These are phyloP conservation scores for Trifolium dubium DNA, from an alignment of 306 rosid species.

Conservation along the genomic window DNA sequence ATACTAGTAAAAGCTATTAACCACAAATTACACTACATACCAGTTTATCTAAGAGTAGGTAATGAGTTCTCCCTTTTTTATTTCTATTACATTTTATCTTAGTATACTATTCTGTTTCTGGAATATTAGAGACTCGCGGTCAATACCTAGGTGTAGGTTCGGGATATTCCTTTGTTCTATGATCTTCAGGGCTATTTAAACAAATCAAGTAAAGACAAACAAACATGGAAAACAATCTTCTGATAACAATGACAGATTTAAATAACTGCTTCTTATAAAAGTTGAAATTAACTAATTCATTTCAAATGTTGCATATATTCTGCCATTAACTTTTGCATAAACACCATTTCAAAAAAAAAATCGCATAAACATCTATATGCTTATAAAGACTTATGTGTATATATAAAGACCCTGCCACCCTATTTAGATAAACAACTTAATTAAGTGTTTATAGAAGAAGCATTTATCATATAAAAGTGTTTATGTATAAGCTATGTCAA, in stretches of 20 bases:
- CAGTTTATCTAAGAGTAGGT: neutral
- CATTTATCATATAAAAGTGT: neutral
- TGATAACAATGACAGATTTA: neutral
- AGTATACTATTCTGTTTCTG: neutral
- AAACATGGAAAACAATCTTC: neutral
- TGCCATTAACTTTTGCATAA: neutral
- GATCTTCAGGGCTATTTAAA: too few relatives aligned
- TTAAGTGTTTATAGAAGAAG: neutral
- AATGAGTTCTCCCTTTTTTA: neutral
- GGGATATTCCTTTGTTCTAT: too few relatives aligned
- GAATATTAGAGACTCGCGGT: neutral
- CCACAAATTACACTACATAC: conserved; percentile 10
- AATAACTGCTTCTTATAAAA: neutral
- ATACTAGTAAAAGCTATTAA: neutral
- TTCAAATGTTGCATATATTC: neutral
- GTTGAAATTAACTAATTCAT: conserved; percentile 8
- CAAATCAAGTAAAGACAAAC: neutral
- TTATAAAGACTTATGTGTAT: neutral
- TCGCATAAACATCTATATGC: neutral
- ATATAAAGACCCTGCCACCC: neutral
- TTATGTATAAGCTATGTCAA: neutral
- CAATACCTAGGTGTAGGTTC: too few relatives aligned
- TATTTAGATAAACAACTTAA: neutral
- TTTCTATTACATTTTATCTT: neutral
- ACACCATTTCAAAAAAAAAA: neutral